Evolutionary conservation across 805 yeast genomes (phyloP), one percentile per base, ranked within the genome.

Genomic region (Clavispora phyllophila): DNA sequence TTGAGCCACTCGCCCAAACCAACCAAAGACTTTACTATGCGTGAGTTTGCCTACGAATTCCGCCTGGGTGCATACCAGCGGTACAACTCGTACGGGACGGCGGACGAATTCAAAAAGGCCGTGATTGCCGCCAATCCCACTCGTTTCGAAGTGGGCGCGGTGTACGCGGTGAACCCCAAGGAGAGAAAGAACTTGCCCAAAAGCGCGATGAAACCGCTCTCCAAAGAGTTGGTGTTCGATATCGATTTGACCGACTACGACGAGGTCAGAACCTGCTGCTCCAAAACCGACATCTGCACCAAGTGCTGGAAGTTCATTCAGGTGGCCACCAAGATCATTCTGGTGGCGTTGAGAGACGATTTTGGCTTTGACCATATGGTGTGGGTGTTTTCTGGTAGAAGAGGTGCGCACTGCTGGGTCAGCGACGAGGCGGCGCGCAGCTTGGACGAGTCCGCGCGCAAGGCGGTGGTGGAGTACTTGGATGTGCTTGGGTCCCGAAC

Each of bases 331-430:
- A 76, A 80, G 54, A 78, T 90, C 37, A 67, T 93, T 46, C 87
- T 85, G 46, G 57, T 62, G 1, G 84, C 95, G 0, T 70, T 93
- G 40, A 68, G 78, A 40, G 88, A 87, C 39, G 98, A 91, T 62
- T 93, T 93, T 63, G 98, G 96, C 1, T 90, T 87, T 61, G 68
- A 80, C 46, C 82, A 87, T 62, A 70, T 88, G 58, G 71, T 93
- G 39, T 93, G 98, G 98, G 96, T 91, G 4, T 93, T 87, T 58
- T 88, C 96, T 0, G 99, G 99, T 37, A 84, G 99, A 72, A 86
- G 99, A 76, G 99, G 99, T 63, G 96, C 95, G 13, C 99, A 93
- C 72, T 95, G 98, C 57, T 93, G 99, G 99, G 75, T 93, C 19
- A 86, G 96, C 63, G 99, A 93, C 60, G 65, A 75, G 42, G 69